Evolutionary conservation across 1,139 yeast species (phyloP).

Genomic region (Geotrichum bryndzae): DNA sequence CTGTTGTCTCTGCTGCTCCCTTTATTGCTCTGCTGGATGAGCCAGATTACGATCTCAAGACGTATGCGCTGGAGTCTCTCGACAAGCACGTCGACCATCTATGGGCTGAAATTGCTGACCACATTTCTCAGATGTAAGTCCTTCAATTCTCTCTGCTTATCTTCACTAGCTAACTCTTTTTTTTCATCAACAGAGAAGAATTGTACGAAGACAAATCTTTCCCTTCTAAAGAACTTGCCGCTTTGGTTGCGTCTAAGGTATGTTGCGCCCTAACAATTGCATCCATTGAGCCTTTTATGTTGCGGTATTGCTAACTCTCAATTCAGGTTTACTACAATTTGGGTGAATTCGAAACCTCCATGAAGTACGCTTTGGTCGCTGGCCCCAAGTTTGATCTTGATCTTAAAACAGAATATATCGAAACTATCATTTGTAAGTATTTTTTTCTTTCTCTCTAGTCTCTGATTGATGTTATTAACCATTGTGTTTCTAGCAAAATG

Average conservation of each 20-base stretch:
- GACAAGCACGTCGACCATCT: conserved; percentile 80
- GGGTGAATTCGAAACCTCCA: conserved; percentile 90
- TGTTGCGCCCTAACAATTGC: conserved; percentile 9
- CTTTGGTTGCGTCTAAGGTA: conserved; percentile 76
- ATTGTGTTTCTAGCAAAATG: conserved; percentile 50
- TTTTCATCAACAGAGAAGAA: conserved; percentile 49
- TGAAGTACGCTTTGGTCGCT: conserved; percentile 79
- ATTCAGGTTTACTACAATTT: conserved; percentile 72
- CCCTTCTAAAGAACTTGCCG: conserved; percentile 76
- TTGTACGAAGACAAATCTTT: conserved; percentile 79
- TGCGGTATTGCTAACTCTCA: not conserved
- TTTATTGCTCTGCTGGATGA: conserved; percentile 84
- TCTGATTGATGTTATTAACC: not conserved
- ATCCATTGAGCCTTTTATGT: not conserved
- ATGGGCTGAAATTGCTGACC: conserved; percentile 97
- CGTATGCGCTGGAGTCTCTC: conserved; percentile 78
- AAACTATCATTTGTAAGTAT: conserved; percentile 65
- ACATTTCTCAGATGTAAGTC: conserved; percentile 56
- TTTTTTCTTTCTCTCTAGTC: not conserved
- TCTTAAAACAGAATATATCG: conserved; percentile 70
- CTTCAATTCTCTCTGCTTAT: not conserved
- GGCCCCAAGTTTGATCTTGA: conserved; percentile 75
- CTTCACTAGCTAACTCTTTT: conserved; percentile 2
- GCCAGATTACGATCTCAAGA: conserved; percentile 67
- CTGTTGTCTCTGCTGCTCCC: conserved; percentile 58